A percentile compares a stretch with the other conserved stretches of the same genome.
Evolutionary conservation across 1,284 basidiomycete genomes (phyloP).

Genomic region (Filobasidium uniguttulatum): DNA sequence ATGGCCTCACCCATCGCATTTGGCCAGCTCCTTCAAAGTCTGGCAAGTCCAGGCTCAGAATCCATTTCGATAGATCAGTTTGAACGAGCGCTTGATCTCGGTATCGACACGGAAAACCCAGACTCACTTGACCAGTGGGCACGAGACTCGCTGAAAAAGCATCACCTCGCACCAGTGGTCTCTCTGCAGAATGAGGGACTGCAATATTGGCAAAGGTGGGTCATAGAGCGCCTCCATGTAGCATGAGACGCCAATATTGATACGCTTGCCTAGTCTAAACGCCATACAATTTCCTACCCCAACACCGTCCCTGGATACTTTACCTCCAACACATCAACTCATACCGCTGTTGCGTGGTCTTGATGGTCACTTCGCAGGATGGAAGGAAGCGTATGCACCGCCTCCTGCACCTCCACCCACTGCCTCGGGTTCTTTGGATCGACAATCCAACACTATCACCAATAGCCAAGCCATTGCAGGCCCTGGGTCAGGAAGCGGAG

Average conservation of each 20-base stretch:
- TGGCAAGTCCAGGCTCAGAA: too few species aligned
- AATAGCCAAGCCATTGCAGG: slow-evolving; percentile 61
- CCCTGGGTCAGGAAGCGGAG: slow-evolving; percentile 27
- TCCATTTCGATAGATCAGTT: too few species aligned
- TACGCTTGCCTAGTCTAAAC: neutral
- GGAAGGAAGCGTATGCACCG: slow-evolving; percentile 54
- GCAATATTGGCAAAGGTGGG: neutral
- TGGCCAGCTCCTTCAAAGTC: too few species aligned
- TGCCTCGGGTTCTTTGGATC: slow-evolving; percentile 30
- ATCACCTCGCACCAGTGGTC: too few species aligned
- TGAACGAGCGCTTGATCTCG: too few species aligned
- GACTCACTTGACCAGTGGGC: too few species aligned
- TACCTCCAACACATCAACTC: slow-evolving; percentile 58
- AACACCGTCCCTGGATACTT: neutral
- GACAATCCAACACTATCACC: slow-evolving; percentile 50
- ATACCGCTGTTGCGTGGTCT: slow-evolving; percentile 64
- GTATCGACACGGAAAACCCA: too few species aligned
- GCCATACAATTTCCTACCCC: neutral
- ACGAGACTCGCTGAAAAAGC: too few species aligned
- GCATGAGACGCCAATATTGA: neutral
- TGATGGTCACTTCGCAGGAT: slow-evolving; percentile 63
- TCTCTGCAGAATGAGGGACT: too few species aligned
- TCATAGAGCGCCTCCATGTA: neutral
- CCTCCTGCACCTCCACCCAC: slow-evolving; percentile 24
- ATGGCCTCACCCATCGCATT: too few species aligned